Evolutionary conservation across 2,329 filamentous ascomycete genomes (phyloP), one percentile per base, ranked within the genome.

Genomic region (Hirsutella rhossiliensis): DNA sequence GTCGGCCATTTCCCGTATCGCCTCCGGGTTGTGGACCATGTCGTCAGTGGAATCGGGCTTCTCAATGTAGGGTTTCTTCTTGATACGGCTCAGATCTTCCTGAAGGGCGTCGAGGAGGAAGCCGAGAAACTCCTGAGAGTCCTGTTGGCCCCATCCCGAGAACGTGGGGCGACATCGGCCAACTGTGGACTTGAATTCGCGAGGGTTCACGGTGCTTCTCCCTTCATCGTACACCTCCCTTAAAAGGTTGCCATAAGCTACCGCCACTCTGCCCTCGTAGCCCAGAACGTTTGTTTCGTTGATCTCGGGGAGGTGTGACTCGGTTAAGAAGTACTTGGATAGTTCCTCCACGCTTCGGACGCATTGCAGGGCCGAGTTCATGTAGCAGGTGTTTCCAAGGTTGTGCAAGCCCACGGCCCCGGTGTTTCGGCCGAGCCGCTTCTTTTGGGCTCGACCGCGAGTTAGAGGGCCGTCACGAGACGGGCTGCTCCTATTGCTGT

Each of bases 41-140:
- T 92, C 88, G 60, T 98, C 92, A 0, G 94, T 95, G 0, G 90
- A 97, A 59, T 98, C 92, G 0, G 92, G 92, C 62, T 97, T 96
- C 63, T 95, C 88, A 40, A 94, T 90, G 61, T 97, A 96, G 1
- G 92, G 92, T 67, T 98, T 98, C 67, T 94, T 90, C 58, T 84
- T 80, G 50, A 98, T 84, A 11, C 92, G 80, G 59, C 94, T 98
- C 37, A 98, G 69, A 60, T 98, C 92, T 62, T 98, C 92, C 55
- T 97, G 90, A 1, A 98, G 71, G 5, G 86, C 90, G 62, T 98
- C 92, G 8, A 98, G 80, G 12, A 98, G 73, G 61, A 96, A 97
- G 36, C 92, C 88, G 18, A 98, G 71, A 47, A 98, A 97, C 57
- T 98, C 92, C 56, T 98, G 92, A 0, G 92, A 94, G 59, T 98